Percentiles rank a stretch among this genome's conserved stretches.
These are phyloP conservation scores for Populus tomentosa DNA, from an alignment of 441 rosid genomes.

Conservation along the genomic window DNA sequence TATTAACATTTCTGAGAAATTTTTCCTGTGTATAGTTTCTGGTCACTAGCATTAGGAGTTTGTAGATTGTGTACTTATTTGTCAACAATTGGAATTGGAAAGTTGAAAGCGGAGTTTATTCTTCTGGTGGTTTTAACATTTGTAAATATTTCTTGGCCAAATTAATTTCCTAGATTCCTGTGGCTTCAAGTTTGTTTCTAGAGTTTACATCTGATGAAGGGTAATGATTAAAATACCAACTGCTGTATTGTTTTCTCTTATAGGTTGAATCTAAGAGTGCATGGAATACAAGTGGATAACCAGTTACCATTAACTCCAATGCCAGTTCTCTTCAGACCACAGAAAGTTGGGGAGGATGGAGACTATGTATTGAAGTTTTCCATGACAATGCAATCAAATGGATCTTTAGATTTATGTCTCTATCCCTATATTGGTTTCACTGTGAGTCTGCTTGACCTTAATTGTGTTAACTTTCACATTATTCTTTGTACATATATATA, in stretches of 20 bases:
- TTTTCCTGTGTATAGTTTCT: background rate
- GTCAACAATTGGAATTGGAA: background rate
- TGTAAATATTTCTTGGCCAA: background rate
- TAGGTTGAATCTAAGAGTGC: slow-evolving; percentile 89
- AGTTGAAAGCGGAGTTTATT: background rate
- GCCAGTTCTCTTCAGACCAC: slow-evolving; percentile 98
- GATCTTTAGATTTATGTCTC: slow-evolving; percentile 66
- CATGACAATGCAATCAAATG: slow-evolving; percentile 74
- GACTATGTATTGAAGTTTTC: slow-evolving; percentile 80
- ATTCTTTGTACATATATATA: background rate
- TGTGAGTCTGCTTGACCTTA: slow-evolving; percentile 35
- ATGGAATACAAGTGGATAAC: slow-evolving; percentile 90
- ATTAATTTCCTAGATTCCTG: background rate
- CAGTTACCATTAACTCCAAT: slow-evolving; percentile 92
- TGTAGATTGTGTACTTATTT: background rate
- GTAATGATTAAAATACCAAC: slow-evolving; percentile 1
- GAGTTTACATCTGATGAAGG: background rate
- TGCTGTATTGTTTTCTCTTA: slow-evolving; percentile 16
- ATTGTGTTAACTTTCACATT: background rate
- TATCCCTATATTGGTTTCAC: slow-evolving; percentile 87
- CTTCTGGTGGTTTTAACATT: background rate
- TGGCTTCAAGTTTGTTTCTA: background rate
- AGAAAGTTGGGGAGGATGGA: slow-evolving; percentile 63
- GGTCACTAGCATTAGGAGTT: background rate
- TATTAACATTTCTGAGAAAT: background rate